A percentile compares a stretch with the other conserved stretches of the same genome.
phyloP scores from a whole-genome alignment of 2,329 filamentous ascomycete species.

The Xylariales sp. region DNA sequence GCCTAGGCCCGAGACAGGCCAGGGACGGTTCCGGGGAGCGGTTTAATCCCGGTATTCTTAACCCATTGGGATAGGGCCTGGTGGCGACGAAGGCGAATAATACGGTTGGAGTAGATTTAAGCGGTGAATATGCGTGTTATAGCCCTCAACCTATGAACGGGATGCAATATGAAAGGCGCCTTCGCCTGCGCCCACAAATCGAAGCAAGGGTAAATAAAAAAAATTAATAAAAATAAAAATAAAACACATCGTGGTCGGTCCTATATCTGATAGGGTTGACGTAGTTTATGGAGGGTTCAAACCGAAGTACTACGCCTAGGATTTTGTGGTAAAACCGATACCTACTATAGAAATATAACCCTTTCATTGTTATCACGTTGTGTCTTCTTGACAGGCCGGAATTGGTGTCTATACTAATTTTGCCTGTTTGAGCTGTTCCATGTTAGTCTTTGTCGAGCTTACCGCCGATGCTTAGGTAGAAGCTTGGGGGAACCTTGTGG shows the following conservation, averaged over 20 bases:
- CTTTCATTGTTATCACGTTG: conserved; percentile 6
- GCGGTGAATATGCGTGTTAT: conserved; percentile 29
- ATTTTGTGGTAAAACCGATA: not conserved
- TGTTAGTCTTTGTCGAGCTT: conserved; percentile 13
- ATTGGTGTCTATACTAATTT: conserved; percentile 1
- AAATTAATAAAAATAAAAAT: conserved; percentile 6
- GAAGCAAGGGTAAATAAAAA: conserved; percentile 4
- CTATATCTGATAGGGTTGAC: not conserved
- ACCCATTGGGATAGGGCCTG: conserved; percentile 3
- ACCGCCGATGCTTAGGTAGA: conserved; percentile 2
- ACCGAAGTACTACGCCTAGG: not conserved
- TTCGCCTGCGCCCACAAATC: not conserved
- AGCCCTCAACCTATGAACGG: not conserved
- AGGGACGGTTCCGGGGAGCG: conserved; percentile 14
- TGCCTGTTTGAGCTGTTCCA: conserved; percentile 11
- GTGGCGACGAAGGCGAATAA: conserved; percentile 8
- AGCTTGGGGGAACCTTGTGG: conserved; percentile 3
- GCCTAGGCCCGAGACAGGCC: conserved; percentile 14
- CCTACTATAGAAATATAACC: not conserved
- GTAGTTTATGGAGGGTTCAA: not conserved
- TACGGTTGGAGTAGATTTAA: conserved; percentile 13
- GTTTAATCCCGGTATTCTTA: conserved; percentile 26
- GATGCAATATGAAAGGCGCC: conserved; percentile 7
- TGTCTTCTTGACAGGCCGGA: conserved; percentile 7
- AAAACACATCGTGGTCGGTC: not conserved